Evolutionary conservation across 257 asterid species (phyloP), one percentile per base, ranked within the genome.

Genomic region (Nicotiana noctiflora): DNA sequence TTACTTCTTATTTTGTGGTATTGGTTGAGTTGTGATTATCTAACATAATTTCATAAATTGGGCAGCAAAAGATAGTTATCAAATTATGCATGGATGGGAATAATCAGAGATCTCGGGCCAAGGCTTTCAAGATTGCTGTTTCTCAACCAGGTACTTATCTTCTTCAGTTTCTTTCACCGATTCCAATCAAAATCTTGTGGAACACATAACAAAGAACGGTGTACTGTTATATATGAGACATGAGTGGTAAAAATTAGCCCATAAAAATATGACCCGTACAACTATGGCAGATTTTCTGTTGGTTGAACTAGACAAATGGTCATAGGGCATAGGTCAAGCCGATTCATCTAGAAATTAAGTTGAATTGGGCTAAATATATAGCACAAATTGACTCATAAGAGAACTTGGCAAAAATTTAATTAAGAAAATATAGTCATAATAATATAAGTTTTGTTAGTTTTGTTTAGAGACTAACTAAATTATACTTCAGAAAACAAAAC

Each of bases 51-150:
- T 32, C 14, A 10, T 67, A 29, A 32, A 67, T 67, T 67, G 40
- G 76, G 14, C 76, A 67, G 76, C 76, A 67, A 67, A 67, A 67
- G 52, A 27, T 67, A 68, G 55, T 68, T 21, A 68, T 68, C 11
- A 15, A 52, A 52, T 52, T 52, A 17, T 52, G 6, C 2, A 68
- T 68, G 6, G 11, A n/a, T 17, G 3, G 12, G 56, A 68, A 37
- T 21, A 31, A 68, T 31, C 17, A 68, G 76, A 68, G 34, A 51
- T 21, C 23, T 68, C 76, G 76, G 11, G 18, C 53, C 18, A 68
- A 68, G 53, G 76, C 76, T 8, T 37, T 32, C 76, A 68, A 15
- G 76, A 68, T 68, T 0, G 76, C 76, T 51, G 56, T n/a, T 2
- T 18, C 53, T 12, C 55, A 21, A 27, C 49, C 29, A 32, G 56